phyloP scores from a whole-genome alignment of 768 basidiomycete genomes.

The Phanerochaete sordida region DNA sequence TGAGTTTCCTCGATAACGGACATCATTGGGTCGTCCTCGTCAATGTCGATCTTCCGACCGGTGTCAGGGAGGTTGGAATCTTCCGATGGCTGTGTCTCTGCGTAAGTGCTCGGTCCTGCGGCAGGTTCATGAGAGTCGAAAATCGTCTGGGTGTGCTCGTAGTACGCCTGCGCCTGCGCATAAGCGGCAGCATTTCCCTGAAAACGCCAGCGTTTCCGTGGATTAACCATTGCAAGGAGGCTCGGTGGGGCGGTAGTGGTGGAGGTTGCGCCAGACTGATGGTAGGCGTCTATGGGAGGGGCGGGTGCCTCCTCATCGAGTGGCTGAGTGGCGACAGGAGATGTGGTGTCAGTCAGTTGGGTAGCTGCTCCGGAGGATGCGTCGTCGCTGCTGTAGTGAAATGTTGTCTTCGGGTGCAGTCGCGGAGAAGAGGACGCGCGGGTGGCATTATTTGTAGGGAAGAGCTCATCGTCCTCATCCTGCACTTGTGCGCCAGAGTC shows the following conservation, averaged over 20 bases:
- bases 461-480: neutral
- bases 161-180: neutral
- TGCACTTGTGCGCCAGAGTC: neutral
- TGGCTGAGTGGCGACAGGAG: neutral
- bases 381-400: no score
- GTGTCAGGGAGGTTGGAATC: neutral
- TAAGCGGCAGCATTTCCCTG: neutral
- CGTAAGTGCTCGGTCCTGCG: conserved; percentile 3
- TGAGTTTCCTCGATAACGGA: conserved; percentile 18
- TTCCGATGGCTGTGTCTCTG: conserved; percentile 4
- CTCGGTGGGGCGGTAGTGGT: conserved; percentile 24
- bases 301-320: neutral
- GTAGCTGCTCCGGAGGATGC: neutral
- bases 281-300: neutral
- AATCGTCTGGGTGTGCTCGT: neutral
- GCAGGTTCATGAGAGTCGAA: neutral
- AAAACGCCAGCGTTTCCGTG: conserved; percentile 23
- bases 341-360: neutral
- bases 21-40: neutral
- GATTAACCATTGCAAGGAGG: conserved; percentile 32
- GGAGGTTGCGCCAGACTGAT: conserved; percentile 5
- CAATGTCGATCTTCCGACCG: neutral
- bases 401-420: neutral
- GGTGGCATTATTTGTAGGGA: neutral
- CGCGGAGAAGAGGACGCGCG: neutral